phyloP scores from a whole-genome alignment of 2,329 filamentous ascomycete genomes.

The Aspergillus sp. region DNA sequence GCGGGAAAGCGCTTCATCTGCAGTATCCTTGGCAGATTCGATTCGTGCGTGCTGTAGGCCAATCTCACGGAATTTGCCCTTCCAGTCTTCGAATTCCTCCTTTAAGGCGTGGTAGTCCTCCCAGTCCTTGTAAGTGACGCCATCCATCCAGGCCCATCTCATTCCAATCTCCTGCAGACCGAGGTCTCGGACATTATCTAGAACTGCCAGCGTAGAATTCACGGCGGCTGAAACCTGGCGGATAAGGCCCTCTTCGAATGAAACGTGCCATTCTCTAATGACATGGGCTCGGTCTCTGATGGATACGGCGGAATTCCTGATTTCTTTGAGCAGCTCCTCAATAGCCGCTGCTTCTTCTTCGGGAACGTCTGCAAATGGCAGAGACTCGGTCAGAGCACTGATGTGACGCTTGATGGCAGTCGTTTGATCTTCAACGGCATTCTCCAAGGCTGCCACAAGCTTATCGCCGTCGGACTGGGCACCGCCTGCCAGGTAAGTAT shows the following conservation, averaged over 20 bases:
- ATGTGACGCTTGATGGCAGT: constrained; percentile 67
- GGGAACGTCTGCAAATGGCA: constrained; percentile 60
- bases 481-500: constrained; percentile 67
- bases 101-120: constrained; percentile 88
- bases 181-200: constrained; percentile 78
- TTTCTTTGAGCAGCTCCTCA: constrained; percentile 53
- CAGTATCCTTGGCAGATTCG: constrained; percentile 64
- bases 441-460: constrained; percentile 67
- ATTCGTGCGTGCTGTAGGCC: constrained; percentile 73
- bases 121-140: constrained; percentile 97
- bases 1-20: constrained; percentile 69
- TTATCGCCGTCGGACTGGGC: constrained; percentile 41
- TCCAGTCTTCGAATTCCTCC: constrained; percentile 80
- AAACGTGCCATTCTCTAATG: constrained; percentile 73
- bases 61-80: constrained; percentile 73
- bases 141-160: constrained; percentile 92
- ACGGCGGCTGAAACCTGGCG: constrained; percentile 69
- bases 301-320: constrained; percentile 67
- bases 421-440: constrained; percentile 64
- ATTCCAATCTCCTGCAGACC: constrained; percentile 90
- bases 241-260: constrained; percentile 69
- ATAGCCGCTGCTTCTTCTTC: constrained; percentile 53
- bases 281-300: constrained; percentile 77
- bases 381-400: constrained; percentile 50
- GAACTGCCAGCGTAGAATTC: constrained; percentile 76